Conservation (phyloP, 441 rosid species). For the Jatropha podagrica region DNA sequence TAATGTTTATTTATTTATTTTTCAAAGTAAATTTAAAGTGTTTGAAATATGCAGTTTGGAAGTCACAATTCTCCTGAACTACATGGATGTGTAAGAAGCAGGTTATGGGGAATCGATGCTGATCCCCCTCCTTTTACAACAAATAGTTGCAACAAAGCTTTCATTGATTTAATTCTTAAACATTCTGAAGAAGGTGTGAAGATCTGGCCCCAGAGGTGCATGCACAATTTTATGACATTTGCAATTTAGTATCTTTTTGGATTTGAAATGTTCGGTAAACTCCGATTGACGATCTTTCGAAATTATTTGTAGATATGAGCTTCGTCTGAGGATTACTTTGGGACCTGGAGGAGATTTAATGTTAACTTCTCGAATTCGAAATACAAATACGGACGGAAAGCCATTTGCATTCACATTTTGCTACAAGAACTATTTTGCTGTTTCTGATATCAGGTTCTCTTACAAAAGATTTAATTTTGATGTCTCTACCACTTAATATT, state of each 20-base stretch:
- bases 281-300: neutral
- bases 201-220: constrained; percentile 79
- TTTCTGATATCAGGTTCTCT: constrained; percentile 76
- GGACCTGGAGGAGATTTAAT: constrained; percentile 77
- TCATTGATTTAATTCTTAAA: constrained; percentile 64
- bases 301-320: constrained; percentile 60
- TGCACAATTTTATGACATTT: constrained; percentile 22
- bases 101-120: constrained; percentile 66
- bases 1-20: neutral
- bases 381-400: constrained; percentile 75
- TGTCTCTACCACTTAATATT: too few species aligned
- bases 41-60: constrained; percentile 54
- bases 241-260: neutral
- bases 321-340: constrained; percentile 69
- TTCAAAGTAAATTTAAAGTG: neutral
- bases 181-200: constrained; percentile 72
- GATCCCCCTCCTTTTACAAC: constrained; percentile 60
- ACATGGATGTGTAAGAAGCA: constrained; percentile 91
- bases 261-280: too few species aligned
- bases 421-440: constrained; percentile 77
- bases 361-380: constrained; percentile 81
- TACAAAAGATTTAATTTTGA: neutral
- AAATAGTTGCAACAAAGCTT: constrained; percentile 43
- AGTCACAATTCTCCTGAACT: constrained; percentile 56
- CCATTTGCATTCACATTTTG: constrained; percentile 82